phyloP scores from a whole-genome alignment of 1,284 basidiomycete genomes.

The Sphaerobolus stellatus region DNA sequence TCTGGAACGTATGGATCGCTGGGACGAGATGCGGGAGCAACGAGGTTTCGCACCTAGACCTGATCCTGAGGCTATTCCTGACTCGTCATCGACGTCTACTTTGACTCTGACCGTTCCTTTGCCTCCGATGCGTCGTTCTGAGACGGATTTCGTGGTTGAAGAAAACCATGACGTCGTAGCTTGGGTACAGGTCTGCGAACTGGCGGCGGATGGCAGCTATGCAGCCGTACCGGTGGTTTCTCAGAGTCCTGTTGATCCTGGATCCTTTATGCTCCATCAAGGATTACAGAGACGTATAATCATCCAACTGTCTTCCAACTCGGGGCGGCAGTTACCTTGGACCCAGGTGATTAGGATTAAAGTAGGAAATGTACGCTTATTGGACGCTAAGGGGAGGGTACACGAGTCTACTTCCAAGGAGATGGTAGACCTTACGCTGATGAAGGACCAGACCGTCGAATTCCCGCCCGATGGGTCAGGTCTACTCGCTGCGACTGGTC shows the following conservation, averaged over 20 bases:
- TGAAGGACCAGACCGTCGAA: slow-evolving; percentile 70
- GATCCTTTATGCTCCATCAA: slow-evolving; percentile 88
- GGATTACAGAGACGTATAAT: slow-evolving; percentile 86
- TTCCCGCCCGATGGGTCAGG: slow-evolving; percentile 84
- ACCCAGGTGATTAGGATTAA: slow-evolving; percentile 73
- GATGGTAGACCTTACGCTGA: slow-evolving; percentile 67
- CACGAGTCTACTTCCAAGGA: slow-evolving; percentile 72
- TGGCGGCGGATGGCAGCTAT: slow-evolving; percentile 84
- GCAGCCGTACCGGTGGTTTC: slow-evolving; percentile 80
- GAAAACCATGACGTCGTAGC: slow-evolving; percentile 89
- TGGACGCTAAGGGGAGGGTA: slow-evolving; percentile 82
- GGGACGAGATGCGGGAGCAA: slow-evolving; percentile 85
- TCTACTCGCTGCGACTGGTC: slow-evolving; percentile 61
- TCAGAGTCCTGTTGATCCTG: slow-evolving; percentile 76
- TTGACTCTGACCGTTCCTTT: slow-evolving; percentile 41
- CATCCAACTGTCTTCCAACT: slow-evolving; percentile 80
- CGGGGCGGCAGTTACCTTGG: slow-evolving; percentile 89
- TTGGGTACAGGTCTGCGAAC: slow-evolving; percentile 84
- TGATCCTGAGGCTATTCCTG: slow-evolving; percentile 16
- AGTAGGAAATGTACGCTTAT: slow-evolving; percentile 77
- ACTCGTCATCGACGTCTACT: slow-evolving; percentile 29
- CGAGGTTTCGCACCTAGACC: too few relatives aligned
- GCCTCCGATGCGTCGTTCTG: slow-evolving; percentile 83
- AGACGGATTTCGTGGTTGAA: slow-evolving; percentile 88
- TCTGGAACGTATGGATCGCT: slow-evolving; percentile 83